These are phyloP conservation scores for Kuraishia ogatae DNA, from an alignment of 805 yeast species.

Conservation along the genomic window DNA sequence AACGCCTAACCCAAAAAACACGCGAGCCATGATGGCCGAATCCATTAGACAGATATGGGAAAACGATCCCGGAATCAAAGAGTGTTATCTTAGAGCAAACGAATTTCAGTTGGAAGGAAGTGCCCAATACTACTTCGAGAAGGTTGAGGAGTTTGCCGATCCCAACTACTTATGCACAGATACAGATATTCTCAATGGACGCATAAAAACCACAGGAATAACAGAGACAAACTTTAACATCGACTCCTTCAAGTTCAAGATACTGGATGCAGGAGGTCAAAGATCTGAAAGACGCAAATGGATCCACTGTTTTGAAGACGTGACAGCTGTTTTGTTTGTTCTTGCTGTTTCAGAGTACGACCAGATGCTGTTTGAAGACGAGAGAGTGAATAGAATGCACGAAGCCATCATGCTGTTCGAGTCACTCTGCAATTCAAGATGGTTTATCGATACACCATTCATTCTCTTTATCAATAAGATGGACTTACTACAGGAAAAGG, in stretches of 20 bases:
- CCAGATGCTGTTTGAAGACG: conserved; percentile 86
- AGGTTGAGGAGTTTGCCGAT: conserved; percentile 55
- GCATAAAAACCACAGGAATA: conserved; percentile 94
- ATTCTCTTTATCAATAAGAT: conserved; percentile 84
- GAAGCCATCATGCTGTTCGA: conserved; percentile 83
- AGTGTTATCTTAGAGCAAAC: conserved; percentile 51
- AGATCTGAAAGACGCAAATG: conserved; percentile 85
- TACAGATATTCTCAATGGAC: conserved; percentile 78
- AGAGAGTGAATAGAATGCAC: conserved; percentile 79
- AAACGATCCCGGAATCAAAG: conserved; percentile 55
- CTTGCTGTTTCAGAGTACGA: conserved; percentile 89
- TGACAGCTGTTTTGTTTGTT: conserved; percentile 82
- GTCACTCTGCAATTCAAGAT: conserved; percentile 71
- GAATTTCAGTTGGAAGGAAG: conserved; percentile 82
- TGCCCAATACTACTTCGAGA: conserved; percentile 73
- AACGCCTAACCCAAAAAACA: background rate
- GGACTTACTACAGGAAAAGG: conserved; percentile 70
- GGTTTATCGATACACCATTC: conserved; percentile 83
- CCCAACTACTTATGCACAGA: conserved; percentile 64
- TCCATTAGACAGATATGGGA: conserved; percentile 69
- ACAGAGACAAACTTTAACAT: conserved; percentile 77
- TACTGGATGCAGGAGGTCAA: conserved; percentile 96
- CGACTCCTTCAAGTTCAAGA: conserved; percentile 55
- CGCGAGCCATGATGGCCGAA: conserved; percentile 51
- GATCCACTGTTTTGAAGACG: conserved; percentile 91